Evolutionary conservation across 768 basidiomycete species (phyloP), one percentile per base, ranked within the genome.

Genomic region (Kwoniella botswanensis): DNA sequence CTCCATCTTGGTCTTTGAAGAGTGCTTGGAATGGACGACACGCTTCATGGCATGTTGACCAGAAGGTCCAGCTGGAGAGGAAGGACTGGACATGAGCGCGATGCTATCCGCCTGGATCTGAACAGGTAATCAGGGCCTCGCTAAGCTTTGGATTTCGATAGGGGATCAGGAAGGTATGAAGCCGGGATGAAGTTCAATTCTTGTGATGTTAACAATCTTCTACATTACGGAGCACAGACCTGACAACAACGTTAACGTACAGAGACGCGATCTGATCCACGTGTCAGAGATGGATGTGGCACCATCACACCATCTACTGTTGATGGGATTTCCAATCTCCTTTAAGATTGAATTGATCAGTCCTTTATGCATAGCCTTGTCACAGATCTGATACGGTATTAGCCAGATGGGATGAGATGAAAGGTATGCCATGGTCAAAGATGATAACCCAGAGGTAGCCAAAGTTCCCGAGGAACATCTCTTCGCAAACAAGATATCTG

Each of bases 1-100:
- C 67, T 82, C 81, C 81, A 80, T 80, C 65, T 68, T 79, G 65
- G 53, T 65, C 52, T 74, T 71, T 21, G 50, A 43, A 6, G 41
- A n/a, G 21, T 65, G 43, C 61, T 71, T 66, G 10, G 42, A 15
- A 43, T 29, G 54, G 18, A 41, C n/a, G 3, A 42, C 21, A 4
- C 60, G 50, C 42, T 72, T 65, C 18, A 70, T 12, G 6, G 67
- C 56, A 29, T 71, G 63, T 63, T 52, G n/a, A 44, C 68, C 63
- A 4, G 65, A 46, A 4, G 71, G 60, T 5, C 69, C 62, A 35
- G 69, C 55, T 10, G 57, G 12, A 7, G 68, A 62, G 7, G 58
- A 61, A 7, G 65, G 58, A n/a, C 50, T 55, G 10, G 67, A 61
- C 67, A 71, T 74, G 35, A 3, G 59, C 26, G 15, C 1, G 13